A percentile compares a stretch with the other conserved stretches of the same genome.
Evolutionary conservation across 345 rosid genomes (phyloP).

Genomic region (Barbarea vulgaris): DNA sequence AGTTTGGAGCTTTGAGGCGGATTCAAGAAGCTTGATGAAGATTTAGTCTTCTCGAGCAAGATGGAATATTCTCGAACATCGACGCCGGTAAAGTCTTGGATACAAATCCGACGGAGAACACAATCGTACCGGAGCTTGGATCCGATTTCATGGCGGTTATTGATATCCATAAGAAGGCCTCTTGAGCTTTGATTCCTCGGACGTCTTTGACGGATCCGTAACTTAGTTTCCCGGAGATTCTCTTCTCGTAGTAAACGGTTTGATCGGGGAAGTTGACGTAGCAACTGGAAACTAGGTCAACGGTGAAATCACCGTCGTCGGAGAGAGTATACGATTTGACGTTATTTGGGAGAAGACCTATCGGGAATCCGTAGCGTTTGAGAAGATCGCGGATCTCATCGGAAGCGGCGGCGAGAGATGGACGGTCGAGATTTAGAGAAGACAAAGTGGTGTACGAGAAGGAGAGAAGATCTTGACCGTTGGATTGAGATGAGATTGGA

Average conservation of each 20-base stretch:
- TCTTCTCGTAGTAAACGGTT: constrained; percentile 56
- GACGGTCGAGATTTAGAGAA: constrained; percentile 22
- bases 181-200: constrained; percentile 70
- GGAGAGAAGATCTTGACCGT: constrained; percentile 30
- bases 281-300: constrained; percentile 48
- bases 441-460: constrained; percentile 35
- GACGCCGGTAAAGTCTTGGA: constrained; percentile 65
- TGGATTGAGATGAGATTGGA: constrained; percentile 23
- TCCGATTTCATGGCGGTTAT: constrained; percentile 61
- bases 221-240: constrained; percentile 59
- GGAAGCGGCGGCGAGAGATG: constrained; percentile 23
- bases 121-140: constrained; percentile 45
- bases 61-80: constrained; percentile 58
- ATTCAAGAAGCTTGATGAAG: constrained; percentile 17
- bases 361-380: constrained; percentile 63
- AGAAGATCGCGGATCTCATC: constrained; percentile 73
- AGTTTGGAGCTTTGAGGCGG: not conserved
- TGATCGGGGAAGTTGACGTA: constrained; percentile 58
- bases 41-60: constrained; percentile 50
- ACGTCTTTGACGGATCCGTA: constrained; percentile 60
- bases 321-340: constrained; percentile 62
- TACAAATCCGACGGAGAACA: constrained; percentile 74
- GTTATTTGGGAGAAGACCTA: constrained; percentile 65
- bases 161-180: constrained; percentile 64
- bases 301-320: constrained; percentile 55